A percentile compares a stretch with the other conserved stretches of the same genome.
Evolutionary conservation across 306 rosid species (phyloP).

Genomic region (Citrullus colocynthis): DNA sequence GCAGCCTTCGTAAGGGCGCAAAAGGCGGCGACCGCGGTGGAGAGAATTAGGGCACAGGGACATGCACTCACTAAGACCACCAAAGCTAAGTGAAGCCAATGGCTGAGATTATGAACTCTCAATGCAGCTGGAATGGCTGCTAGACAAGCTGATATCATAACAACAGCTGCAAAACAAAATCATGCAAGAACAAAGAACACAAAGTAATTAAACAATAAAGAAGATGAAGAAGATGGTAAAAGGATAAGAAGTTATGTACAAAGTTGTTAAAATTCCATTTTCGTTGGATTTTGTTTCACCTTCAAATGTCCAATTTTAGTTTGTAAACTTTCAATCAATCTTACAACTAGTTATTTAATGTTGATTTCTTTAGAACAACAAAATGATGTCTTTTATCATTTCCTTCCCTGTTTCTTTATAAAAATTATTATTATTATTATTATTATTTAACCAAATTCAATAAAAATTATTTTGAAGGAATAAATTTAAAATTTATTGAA

Average conservation of each 20-base stretch:
- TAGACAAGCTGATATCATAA: slow-evolving; percentile 34
- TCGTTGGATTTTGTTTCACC: too few species aligned
- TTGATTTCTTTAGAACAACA: too few species aligned
- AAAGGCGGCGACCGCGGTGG: slow-evolving; percentile 88
- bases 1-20: slow-evolving; percentile 88
- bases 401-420: too few species aligned
- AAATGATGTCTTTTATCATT: too few species aligned
- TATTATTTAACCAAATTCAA: too few species aligned
- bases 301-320: too few species aligned
- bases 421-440: too few species aligned
- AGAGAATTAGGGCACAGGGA: slow-evolving; percentile 82
- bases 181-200: background rate
- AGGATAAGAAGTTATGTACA: background rate
- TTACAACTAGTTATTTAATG: too few species aligned
- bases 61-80: slow-evolving; percentile 89
- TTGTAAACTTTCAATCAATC: too few species aligned
- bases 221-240: background rate
- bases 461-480: too few species aligned
- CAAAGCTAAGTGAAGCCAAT: slow-evolving; percentile 78
- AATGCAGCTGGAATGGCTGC: slow-evolving; percentile 54
- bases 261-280: background rate
- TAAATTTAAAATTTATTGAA: too few species aligned
- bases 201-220: too few species aligned
- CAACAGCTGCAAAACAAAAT: slow-evolving; percentile 40
- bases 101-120: slow-evolving; percentile 26